Evolutionary conservation across 257 asterid species (phyloP), one percentile per base, ranked within the genome.

Genomic region (Lithospermum erythrorhizon): DNA sequence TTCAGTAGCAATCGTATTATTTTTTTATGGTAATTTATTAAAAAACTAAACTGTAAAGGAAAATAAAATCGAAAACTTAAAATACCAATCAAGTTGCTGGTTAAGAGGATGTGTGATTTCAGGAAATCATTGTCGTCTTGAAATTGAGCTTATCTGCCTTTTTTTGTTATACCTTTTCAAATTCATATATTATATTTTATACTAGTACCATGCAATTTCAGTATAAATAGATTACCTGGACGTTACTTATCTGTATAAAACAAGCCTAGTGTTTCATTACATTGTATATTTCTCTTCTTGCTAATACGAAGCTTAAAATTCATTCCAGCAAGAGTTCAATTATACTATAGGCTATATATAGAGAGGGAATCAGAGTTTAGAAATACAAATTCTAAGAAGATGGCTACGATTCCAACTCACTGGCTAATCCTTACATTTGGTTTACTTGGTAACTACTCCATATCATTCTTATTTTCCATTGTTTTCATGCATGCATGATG

Each of bases 211-310:
- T 22, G 59, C 59, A 22, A 17, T 1, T 9, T 14, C 6, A 20
- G 15, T 55, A 55, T 55, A 55, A 55, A 55, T 55, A 55, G 30
- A 20, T 55, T 4, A 55, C 59, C 25, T 55, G 18, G 14, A 55
- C 59, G 32, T 55, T 24, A 21, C 27, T 10, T 21, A 20, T 55
- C 59, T 55, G 24, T 32, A 55, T 55, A 55, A 55, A 15, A 41
- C 49, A 41, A 41, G 13, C 49, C 17, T 13, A 41, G 11, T 32
- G 8, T 32, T 32, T 1, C 49, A 11, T 41, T 41, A 3, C 17
- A 41, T 5, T 13, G 14, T 9, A 13, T 13, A 41, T 13, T 18
- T 41, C 49, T 14, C 49, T 41, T 37, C 48, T 37, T 6, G n/a
- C n/a, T n/a, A n/a, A n/a, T n/a, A 30, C 6, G 1, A 41, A 41